Percentiles rank a stretch among this genome's conserved stretches.
Evolutionary conservation across 352 stramenopile species (phyloP).

Genomic region (Globisporangium cederbergense): DNA sequence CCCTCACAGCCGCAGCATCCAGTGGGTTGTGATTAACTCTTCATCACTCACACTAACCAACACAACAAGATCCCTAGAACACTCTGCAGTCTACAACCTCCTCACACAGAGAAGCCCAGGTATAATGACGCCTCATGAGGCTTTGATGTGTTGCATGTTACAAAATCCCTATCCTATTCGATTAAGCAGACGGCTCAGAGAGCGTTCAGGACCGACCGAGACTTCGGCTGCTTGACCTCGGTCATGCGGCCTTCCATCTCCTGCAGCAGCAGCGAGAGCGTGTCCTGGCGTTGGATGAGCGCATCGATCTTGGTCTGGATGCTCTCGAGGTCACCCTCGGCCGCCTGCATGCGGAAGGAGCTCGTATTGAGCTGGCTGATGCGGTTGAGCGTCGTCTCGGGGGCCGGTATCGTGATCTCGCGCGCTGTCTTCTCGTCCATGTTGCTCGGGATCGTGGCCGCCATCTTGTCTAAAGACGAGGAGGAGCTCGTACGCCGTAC

Average conservation of each 20-base stretch:
- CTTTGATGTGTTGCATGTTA: neutral
- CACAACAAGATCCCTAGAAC: neutral
- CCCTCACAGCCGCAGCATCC: conserved; percentile 5
- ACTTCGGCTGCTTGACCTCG: conserved; percentile 10
- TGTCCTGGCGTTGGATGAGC: conserved; percentile 60
- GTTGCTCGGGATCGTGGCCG: conserved; percentile 26
- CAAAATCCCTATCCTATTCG: conserved; percentile 1
- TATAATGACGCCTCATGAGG: neutral
- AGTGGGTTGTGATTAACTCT: neutral
- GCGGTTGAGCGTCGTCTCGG: conserved; percentile 57
- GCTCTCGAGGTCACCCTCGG: conserved; percentile 76
- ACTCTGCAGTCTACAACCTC: neutral
- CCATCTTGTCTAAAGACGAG: conserved; percentile 52
- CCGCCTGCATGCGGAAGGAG: conserved; percentile 64
- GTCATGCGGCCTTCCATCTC: conserved; percentile 37
- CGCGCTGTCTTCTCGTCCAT: conserved; percentile 55
- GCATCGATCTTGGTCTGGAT: conserved; percentile 56
- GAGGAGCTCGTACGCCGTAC: conserved; percentile 24
- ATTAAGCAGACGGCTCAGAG: conserved; percentile 1
- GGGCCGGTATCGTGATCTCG: conserved; percentile 36
- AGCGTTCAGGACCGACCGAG: conserved; percentile 2
- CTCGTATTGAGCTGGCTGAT: conserved; percentile 88
- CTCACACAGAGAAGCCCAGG: neutral
- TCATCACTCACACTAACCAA: neutral
- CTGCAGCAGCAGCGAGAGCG: conserved; percentile 37